These are phyloP conservation scores for Metschnikowia gelsemii DNA, from an alignment of 805 yeast genomes.

Conservation along the genomic window DNA sequence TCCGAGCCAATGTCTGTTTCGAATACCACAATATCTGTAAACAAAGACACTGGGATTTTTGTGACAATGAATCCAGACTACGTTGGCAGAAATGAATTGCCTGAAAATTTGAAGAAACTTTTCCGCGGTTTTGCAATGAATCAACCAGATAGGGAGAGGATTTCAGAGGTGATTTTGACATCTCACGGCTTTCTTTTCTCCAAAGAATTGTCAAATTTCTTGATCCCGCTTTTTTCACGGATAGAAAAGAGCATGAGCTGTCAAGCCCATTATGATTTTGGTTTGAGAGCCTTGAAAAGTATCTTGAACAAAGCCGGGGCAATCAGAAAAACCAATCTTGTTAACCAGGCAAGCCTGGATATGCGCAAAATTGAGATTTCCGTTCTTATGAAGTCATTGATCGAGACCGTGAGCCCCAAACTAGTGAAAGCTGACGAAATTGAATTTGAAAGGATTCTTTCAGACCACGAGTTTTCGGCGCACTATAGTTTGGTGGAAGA, in stretches of 20 bases:
- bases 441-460: conserved; percentile 25
- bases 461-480: conserved; percentile 18
- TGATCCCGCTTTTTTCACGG: conserved; percentile 55
- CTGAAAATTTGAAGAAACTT: conserved; percentile 79
- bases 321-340: not conserved
- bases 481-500: conserved; percentile 23
- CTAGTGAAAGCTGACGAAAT: conserved; percentile 53
- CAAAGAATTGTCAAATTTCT: conserved; percentile 38
- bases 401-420: conserved; percentile 68
- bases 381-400: conserved; percentile 40
- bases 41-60: conserved; percentile 65
- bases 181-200: conserved; percentile 69
- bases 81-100: conserved; percentile 76
- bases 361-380: conserved; percentile 8
- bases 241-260: conserved; percentile 43
- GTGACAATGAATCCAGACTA: conserved; percentile 91
- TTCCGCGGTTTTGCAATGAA: conserved; percentile 76
- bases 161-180: conserved; percentile 68
- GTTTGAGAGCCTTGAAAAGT: conserved; percentile 75
- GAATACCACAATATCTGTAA: conserved; percentile 40
- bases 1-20: conserved; percentile 38
- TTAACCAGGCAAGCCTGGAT: not conserved
- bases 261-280: conserved; percentile 87
- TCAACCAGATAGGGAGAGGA: conserved; percentile 64
- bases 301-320: conserved; percentile 57